These are phyloP conservation scores for Beauveria sp. DNA, from an alignment of 2,329 filamentous ascomycete species.

Conservation along the genomic window DNA sequence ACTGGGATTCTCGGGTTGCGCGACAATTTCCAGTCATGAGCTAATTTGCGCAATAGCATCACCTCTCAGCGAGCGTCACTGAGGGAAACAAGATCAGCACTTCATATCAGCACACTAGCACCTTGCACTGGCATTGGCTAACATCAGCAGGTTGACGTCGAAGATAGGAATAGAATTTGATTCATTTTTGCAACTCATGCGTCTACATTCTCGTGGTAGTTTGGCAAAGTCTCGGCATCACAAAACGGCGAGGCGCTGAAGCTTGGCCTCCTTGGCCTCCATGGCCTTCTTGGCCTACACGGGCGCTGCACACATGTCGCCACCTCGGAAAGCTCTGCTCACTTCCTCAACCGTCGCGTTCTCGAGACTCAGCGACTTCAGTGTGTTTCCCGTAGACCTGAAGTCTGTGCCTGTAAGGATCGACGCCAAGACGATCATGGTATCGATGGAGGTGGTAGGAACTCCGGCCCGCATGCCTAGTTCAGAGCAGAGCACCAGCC, in stretches of 20 bases:
- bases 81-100: too few relatives aligned
- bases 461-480: background rate
- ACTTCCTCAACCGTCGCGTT: constrained; percentile 2
- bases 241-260: background rate
- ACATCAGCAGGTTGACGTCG: too few relatives aligned
- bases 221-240: background rate
- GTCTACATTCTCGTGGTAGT: too few relatives aligned
- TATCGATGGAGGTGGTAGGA: constrained; percentile 8
- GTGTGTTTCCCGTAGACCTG: constrained; percentile 1
- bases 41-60: too few relatives aligned
- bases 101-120: too few relatives aligned
- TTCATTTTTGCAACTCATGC: too few relatives aligned
- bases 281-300: background rate
- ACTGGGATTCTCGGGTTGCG: too few relatives aligned
- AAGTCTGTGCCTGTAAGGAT: constrained; percentile 8
- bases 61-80: too few relatives aligned
- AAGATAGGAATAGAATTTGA: too few relatives aligned
- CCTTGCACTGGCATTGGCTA: too few relatives aligned
- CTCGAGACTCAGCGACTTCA: constrained; percentile 5
- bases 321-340: background rate
- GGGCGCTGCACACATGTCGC: background rate
- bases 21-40: too few relatives aligned
- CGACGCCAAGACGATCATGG: constrained; percentile 12
- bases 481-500: constrained; percentile 10
- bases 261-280: background rate